Conservation (phyloP, 129 eudicot species). For the sunflower (Helianthus annuus) region HanXRQr2.0-SUNRISE NC_035436.2:188321339-188321838, state of each 20-base stretch:
- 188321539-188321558: neutral
- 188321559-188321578: neutral
- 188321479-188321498: constrained; percentile 39
- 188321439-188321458: constrained; percentile 34
- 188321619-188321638: neutral
- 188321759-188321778: constrained; percentile 13
- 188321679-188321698: neutral
- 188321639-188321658: neutral
- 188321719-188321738: neutral
- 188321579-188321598: neutral
- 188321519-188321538: constrained; percentile 85
- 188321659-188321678: neutral
- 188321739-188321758: constrained; percentile 2
- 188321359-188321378: constrained; percentile 39
- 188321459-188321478: constrained; percentile 33
- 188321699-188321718: neutral
- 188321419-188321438: constrained; percentile 45
- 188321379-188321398: constrained; percentile 52
- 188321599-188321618: neutral
- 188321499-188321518: constrained; percentile 62
- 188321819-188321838: constrained; percentile 1
- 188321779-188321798: constrained; percentile 3
- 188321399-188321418: constrained; percentile 51
- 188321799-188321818: neutral
- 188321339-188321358: constrained; percentile 38